phyloP scores from a whole-genome alignment of 495 filamentous ascomycete species.

The Chaetomium tenue region DNA sequence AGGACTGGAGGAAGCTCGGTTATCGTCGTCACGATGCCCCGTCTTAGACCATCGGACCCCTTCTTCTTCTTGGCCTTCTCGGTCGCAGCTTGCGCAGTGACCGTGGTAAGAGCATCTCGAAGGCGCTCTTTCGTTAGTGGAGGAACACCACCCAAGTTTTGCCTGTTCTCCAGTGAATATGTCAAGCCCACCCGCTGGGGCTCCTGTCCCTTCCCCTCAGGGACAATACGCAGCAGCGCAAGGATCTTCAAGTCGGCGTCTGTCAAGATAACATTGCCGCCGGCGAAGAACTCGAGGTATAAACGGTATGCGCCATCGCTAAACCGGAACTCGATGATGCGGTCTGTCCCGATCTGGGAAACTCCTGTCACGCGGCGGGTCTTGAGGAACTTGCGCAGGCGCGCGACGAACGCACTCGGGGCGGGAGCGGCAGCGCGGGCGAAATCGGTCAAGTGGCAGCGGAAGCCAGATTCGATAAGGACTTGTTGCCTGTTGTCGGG shows the following conservation, averaged over 20 bases:
- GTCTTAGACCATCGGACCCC: constrained; percentile 67
- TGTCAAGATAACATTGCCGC: constrained; percentile 88
- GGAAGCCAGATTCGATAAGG: constrained; percentile 91
- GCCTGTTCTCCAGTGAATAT: constrained; percentile 78
- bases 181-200: constrained; percentile 71
- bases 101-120: constrained; percentile 64
- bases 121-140: constrained; percentile 70
- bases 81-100: constrained; percentile 47
- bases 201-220: constrained; percentile 67
- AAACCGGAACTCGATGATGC: constrained; percentile 88
- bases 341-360: constrained; percentile 85
- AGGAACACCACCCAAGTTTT: constrained; percentile 75
- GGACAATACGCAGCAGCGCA: constrained; percentile 74
- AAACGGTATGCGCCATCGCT: constrained; percentile 85
- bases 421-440: constrained; percentile 77
- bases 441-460: constrained; percentile 89
- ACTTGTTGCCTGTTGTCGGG: constrained; percentile 83
- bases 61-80: constrained; percentile 81
- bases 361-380: constrained; percentile 80
- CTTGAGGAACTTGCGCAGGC: constrained; percentile 81
- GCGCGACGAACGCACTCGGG: constrained; percentile 78
- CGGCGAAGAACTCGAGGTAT: constrained; percentile 92
- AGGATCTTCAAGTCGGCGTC: constrained; percentile 76
- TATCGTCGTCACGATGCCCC: constrained; percentile 75
- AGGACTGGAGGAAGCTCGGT: constrained; percentile 83